Evolutionary conservation across 202 grass and related monocot genomes (phyloP).

Genomic region (Carex sylvatica): DNA sequence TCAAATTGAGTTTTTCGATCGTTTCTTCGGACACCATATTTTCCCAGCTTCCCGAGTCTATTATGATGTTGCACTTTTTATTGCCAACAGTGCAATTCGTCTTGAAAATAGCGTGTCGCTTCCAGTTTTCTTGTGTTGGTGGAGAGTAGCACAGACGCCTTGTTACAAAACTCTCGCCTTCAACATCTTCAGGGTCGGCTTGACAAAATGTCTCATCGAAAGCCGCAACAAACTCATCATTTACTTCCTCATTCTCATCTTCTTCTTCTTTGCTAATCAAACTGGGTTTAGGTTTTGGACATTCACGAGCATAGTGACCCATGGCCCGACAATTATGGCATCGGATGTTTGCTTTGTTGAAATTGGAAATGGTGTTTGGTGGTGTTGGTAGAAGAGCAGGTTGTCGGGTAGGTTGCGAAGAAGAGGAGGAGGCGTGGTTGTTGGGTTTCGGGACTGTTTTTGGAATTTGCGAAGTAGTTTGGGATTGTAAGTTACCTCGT

Average conservation of each 20-base stretch:
- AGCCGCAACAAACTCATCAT: background rate
- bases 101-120: no score
- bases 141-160: background rate
- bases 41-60: no score
- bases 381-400: background rate
- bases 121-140: background rate
- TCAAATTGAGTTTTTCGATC: background rate
- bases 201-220: background rate
- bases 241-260: background rate
- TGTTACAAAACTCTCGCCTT: background rate
- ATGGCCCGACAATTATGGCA: background rate
- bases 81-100: no score
- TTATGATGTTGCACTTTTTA: no score
- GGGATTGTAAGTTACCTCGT: background rate
- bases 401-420: background rate
- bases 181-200: background rate
- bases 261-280: background rate
- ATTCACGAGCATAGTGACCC: background rate
- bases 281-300: background rate
- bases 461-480: background rate
- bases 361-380: background rate
- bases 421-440: background rate
- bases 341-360: background rate
- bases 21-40: background rate
- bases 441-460: background rate